Conservation (phyloP, 352 stramenopile genomes). For the Phytophthora kernoviae region DNA sequence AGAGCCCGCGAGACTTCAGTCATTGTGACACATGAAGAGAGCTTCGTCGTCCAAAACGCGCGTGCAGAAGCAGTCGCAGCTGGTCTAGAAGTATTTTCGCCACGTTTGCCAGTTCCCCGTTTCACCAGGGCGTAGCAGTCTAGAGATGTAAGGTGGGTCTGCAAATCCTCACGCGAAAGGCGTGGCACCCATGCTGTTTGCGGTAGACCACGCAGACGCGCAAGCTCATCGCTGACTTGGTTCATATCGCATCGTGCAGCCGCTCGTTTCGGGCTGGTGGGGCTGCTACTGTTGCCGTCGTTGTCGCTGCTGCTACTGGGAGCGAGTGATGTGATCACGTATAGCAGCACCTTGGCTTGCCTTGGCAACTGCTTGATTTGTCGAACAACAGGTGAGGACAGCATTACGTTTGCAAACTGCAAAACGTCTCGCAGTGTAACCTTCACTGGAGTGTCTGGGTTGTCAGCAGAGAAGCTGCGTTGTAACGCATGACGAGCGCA, state of each 20-base stretch:
- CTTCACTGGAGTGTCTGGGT: conserved; percentile 8
- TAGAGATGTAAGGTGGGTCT: conserved; percentile 63
- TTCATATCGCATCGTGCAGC: conserved; percentile 41
- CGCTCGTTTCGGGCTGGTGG: conserved; percentile 9
- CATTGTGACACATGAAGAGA: conserved; percentile 58
- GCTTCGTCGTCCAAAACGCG: conserved; percentile 51
- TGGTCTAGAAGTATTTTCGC: conserved; percentile 18
- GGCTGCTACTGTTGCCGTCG: conserved; percentile 1
- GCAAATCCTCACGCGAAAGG: conserved; percentile 64
- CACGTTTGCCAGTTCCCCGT: conserved; percentile 21
- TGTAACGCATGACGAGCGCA: conserved; percentile 48
- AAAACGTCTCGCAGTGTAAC: conserved; percentile 48
- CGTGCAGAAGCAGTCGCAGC: conserved; percentile 21
- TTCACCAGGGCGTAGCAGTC: conserved; percentile 77
- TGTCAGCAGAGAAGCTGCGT: conserved; percentile 10
- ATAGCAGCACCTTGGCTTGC: conserved; percentile 70
- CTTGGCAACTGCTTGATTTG: conserved; percentile 70
- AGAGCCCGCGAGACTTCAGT: conserved; percentile 45
- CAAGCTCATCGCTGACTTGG: conserved; percentile 54
- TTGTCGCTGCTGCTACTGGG: conserved; percentile 37
- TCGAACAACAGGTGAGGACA: conserved; percentile 44
- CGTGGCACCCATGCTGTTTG: conserved; percentile 62
- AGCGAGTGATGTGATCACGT: conserved; percentile 61
- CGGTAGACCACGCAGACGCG: conserved; percentile 33
- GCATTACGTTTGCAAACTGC: conserved; percentile 38